phyloP scores from a whole-genome alignment of 345 rosid genomes.

The Alliaria petiolata region DNA sequence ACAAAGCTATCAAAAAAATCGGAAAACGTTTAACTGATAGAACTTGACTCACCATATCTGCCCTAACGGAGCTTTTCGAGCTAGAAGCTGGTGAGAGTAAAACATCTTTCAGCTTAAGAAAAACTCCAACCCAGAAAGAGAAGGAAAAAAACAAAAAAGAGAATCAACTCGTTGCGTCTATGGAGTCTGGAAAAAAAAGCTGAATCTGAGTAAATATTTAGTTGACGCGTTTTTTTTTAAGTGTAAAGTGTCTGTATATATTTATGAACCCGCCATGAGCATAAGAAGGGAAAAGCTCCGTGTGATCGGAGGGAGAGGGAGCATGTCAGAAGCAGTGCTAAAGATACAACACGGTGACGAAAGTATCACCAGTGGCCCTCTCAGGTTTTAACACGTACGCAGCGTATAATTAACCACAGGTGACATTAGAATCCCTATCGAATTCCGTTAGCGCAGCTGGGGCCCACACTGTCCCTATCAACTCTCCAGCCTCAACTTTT shows the following conservation, averaged over 20 bases:
- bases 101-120: constrained; percentile 47
- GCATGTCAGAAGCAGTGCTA: constrained; percentile 15
- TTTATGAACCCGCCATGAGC: constrained; percentile 24
- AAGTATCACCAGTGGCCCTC: neutral
- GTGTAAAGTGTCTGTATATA: neutral
- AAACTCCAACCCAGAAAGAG: neutral
- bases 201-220: neutral
- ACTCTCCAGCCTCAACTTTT: neutral
- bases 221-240: neutral
- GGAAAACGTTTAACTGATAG: neutral
- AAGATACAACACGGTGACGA: neutral
- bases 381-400: neutral
- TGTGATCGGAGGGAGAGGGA: constrained; percentile 15
- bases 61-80: constrained; percentile 95
- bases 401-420: neutral
- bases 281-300: constrained; percentile 4
- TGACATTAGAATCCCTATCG: constrained; percentile 4
- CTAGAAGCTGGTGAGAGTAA: constrained; percentile 91
- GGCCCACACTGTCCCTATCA: constrained; percentile 28
- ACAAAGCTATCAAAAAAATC: neutral
- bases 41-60: constrained; percentile 69
- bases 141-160: neutral
- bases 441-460: constrained; percentile 21
- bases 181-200: neutral
- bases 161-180: constrained; percentile 6